Base-by-base conservation (phyloP, 306 rosid genomes). In the Fragaria ananassa region DNA sequence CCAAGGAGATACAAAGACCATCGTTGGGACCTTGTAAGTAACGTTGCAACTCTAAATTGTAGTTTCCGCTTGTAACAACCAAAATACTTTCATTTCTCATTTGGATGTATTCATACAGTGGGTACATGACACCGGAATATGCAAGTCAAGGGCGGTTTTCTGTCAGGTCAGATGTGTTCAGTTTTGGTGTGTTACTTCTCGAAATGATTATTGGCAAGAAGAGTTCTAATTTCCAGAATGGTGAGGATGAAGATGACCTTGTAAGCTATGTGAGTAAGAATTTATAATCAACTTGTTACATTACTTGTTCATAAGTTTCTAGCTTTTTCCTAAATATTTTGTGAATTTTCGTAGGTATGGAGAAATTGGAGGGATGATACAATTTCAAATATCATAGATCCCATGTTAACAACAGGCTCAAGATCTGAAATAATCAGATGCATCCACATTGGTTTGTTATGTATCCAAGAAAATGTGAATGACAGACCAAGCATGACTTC, bases 81-180 rank as follows among this genome's bases (percentile, higher is more conserved):
- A 3, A 17, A 21, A 3, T 13, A 37, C 34, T 12, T 17, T 2
- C 63, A 34, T 71, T 8, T 34, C 23, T 47, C 15, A 31, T 15
- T 29, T 2, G 12, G 10, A 62, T 18, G 5, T 3, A 51, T 18
- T 70, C 18, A 1, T 15, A 14, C 49, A 78, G 76, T 23, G 82
- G 85, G 39, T 82, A 77, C 19, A 82, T 82, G 82, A 58, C 85
- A 46, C 82, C 85, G 0, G 85, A 74, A 8, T 82, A 82, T 45
- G 76, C 15, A 13, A 1, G 29, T 3, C 64, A 7, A 0, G 82
- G 82, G 0, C 60, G 17, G 1, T 68, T 78, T 63, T 82, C 85
- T 15, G 44, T 78, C 27, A 82, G 74, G 18, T 47, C 82, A 0
- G 82, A 82, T 42, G 74, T 82, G 2, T 82, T 67, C 34, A 76